Percentiles rank a stretch among this genome's conserved stretches.
These are phyloP conservation scores for Alectoria sarmentosa DNA, from an alignment of 495 filamentous ascomycete species.

Conservation along the genomic window DNA sequence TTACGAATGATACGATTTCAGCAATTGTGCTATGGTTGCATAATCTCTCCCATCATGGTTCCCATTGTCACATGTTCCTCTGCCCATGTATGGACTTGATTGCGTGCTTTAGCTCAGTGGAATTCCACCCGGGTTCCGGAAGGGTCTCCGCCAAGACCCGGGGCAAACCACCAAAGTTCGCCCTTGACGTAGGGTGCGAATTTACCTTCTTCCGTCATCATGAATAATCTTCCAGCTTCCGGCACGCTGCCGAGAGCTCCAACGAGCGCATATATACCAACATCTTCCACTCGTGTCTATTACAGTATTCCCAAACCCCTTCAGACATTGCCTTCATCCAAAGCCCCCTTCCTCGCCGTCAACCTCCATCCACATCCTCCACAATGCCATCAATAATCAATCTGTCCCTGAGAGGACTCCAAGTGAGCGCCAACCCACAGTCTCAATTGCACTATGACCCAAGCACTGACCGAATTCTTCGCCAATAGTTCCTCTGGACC, in stretches of 20 bases:
- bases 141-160: background rate
- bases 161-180: background rate
- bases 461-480: slow-evolving; percentile 10
- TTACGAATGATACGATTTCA: too few species aligned
- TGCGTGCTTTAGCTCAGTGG: too few species aligned
- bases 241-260: background rate
- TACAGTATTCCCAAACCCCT: too few species aligned
- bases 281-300: background rate
- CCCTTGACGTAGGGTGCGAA: background rate
- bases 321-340: background rate
- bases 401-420: slow-evolving; percentile 23
- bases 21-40: too few species aligned
- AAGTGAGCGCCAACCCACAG: slow-evolving; percentile 12
- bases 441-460: background rate
- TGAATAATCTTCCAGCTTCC: background rate
- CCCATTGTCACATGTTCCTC: too few species aligned
- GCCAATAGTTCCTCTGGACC: slow-evolving; percentile 55
- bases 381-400: slow-evolving; percentile 12
- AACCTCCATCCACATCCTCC: too few species aligned
- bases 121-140: background rate
- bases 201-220: background rate
- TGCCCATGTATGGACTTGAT: too few species aligned
- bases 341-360: background rate
- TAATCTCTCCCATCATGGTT: too few species aligned
- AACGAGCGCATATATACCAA: background rate